These are phyloP conservation scores for Penicillium dipodomyicola DNA, from an alignment of 495 filamentous ascomycete genomes.

Conservation along the genomic window DNA sequence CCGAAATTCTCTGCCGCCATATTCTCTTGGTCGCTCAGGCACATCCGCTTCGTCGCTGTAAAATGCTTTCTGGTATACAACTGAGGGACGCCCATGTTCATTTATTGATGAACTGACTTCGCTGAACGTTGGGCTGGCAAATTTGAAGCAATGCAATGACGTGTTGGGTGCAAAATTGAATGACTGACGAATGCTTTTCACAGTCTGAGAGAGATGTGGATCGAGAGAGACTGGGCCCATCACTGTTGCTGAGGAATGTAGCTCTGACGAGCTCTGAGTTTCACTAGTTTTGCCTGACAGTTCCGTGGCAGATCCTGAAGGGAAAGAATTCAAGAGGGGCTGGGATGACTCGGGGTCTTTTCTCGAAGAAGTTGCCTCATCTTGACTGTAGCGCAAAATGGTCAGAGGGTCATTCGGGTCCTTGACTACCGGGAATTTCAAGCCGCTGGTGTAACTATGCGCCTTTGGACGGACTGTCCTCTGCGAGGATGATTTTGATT, in stretches of 20 bases:
- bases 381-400: conserved; percentile 66
- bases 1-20: conserved; percentile 84
- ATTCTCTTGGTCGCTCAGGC: conserved; percentile 73
- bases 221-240: conserved; percentile 13
- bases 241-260: conserved; percentile 26
- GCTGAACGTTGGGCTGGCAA: conserved; percentile 26
- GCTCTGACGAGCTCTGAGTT: conserved; percentile 17
- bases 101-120: conserved; percentile 33
- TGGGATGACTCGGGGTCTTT: conserved; percentile 33
- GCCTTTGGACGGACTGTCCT: conserved; percentile 27
- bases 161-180: conserved; percentile 31
- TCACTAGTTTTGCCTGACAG: conserved; percentile 11
- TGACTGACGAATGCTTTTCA: conserved; percentile 22
- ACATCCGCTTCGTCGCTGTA: conserved; percentile 88
- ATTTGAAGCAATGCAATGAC: conserved; percentile 27
- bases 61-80: conserved; percentile 82
- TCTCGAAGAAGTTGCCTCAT: conserved; percentile 44
- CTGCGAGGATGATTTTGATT: conserved; percentile 26
- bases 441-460: conserved; percentile 31
- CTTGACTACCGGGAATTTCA: conserved; percentile 77
- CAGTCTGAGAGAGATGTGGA: conserved; percentile 26
- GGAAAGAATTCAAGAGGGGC: conserved; percentile 14
- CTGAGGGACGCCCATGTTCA: conserved; percentile 43
- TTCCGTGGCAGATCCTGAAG: conserved; percentile 11
- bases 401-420: conserved; percentile 67